A percentile compares a stretch with the other conserved stretches of the same genome.
Conservation (phyloP, 176 grass and related monocot genomes). For the Lolium rigidum region DNA sequence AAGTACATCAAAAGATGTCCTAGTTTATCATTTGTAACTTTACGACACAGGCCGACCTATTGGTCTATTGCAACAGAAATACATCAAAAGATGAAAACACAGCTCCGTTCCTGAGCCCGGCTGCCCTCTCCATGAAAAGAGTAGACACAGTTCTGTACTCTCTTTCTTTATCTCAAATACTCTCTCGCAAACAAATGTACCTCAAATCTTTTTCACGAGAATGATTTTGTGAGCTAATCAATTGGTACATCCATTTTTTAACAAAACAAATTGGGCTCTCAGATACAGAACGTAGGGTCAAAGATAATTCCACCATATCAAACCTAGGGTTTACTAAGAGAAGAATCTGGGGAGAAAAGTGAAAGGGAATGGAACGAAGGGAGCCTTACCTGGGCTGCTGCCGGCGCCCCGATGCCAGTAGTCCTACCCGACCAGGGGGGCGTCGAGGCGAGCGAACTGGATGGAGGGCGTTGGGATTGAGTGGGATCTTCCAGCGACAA, state of each 20-base stretch:
- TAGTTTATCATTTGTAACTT: not conserved
- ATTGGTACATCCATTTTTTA: not conserved
- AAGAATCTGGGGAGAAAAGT: not conserved
- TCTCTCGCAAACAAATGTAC: not conserved
- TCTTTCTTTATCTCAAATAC: not conserved
- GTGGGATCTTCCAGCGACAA: not conserved
- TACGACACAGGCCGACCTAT: not conserved
- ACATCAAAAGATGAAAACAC: not conserved
- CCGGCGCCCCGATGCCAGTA: conserved; percentile 1
- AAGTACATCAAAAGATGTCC: not conserved
- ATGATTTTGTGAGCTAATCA: not conserved
- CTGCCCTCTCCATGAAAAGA: not conserved
- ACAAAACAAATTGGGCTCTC: not conserved
- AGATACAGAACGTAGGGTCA: too few species aligned
- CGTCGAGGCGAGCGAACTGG: not conserved
- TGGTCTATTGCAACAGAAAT: not conserved
- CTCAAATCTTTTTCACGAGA: not conserved
- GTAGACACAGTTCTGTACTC: not conserved
- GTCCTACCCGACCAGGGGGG: not conserved
- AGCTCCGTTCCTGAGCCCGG: not conserved
- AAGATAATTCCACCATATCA: not conserved
- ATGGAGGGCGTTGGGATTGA: not conserved
- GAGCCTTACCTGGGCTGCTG: not conserved
- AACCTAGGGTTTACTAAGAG: not conserved
- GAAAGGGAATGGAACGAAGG: not conserved